Conservation (phyloP, 75 land plant genomes). For the Pinus tabuliformis region DNA sequence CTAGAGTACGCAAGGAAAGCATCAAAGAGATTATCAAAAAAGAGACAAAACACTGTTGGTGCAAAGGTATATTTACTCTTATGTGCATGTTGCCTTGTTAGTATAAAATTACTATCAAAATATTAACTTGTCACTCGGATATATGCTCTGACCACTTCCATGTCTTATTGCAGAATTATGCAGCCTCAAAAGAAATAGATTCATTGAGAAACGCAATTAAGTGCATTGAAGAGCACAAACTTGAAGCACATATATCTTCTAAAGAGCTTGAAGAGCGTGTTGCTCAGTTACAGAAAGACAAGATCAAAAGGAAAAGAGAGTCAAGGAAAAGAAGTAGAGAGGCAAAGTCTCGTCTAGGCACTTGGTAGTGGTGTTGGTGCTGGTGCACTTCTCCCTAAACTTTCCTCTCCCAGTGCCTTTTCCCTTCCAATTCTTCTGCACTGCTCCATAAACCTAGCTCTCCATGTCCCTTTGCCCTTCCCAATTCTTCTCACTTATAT, state of each 20-base stretch:
- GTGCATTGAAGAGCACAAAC: conserved; percentile 41
- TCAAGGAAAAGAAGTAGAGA: neutral
- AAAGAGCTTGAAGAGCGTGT: conserved; percentile 37
- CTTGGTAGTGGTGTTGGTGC: neutral
- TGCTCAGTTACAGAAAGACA: conserved; percentile 37
- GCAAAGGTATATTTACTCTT: conserved; percentile 30
- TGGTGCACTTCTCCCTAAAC: neutral
- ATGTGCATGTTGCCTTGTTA: neutral
- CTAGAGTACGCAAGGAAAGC: conserved; percentile 38
- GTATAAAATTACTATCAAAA: neutral
- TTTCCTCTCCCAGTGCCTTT: neutral
- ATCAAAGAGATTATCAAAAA: conserved; percentile 26
- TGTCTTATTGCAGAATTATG: conserved; percentile 41
- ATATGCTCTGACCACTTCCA: neutral
- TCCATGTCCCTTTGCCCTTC: neutral
- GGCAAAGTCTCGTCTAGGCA: no score
- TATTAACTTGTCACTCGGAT: neutral
- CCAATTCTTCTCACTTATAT: conserved; percentile 8
- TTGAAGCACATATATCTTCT: conserved; percentile 33
- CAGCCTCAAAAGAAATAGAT: conserved; percentile 38
- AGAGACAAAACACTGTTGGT: conserved; percentile 26
- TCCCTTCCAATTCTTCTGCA: neutral
- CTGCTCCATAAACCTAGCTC: neutral
- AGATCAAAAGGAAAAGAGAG: conserved; percentile 24
- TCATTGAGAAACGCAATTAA: conserved; percentile 45